Evolutionary conservation across 805 yeast genomes (phyloP), one percentile per base, ranked within the genome.

Genomic region (Maudiozyma barnettii): DNA sequence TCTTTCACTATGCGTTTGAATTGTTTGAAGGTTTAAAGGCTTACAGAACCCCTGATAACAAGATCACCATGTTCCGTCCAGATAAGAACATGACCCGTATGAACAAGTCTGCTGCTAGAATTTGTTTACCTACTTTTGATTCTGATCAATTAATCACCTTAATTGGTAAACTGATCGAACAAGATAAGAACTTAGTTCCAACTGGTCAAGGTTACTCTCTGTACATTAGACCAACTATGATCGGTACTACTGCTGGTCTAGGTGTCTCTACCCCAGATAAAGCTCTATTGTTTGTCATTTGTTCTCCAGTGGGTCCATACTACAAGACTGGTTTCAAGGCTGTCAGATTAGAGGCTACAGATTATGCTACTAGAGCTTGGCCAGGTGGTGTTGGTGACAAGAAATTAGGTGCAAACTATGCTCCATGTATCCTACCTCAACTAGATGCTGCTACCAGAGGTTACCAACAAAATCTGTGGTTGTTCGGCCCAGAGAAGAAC

Each of bases 311-410:
- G 31, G 98, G 98, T 41, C 97, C 97, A 19, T 91, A 90, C 76
- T 87, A 84, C 70, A 76, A 84, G 58, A 84, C 95, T 16, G 97
- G 97, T n/a, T 91, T 91, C 79, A 87, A 90, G 70, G 96, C 98
- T 37, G 95, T 91, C 46, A 75, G 78, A 51, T 75, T 91, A 54
- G 96, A 90, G 71, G 97, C 97, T 56, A 89, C 96, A 33, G 95
- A 87, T 64, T 81, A 86, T 58, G 95, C 95, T 43, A 89, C 89
- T 26, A 84, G 98, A 72, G 98, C 98, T 23, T 91, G 98, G 98
- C 98, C 98, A 61, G 96, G 96, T 61, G 98, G 98, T 67, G 87
- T 79, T 56, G 98, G 98, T 69, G 84, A 90, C 77, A 82, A 79
- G 68, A 91, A 91, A 71, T 79, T 91, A 59, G 98, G 98, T 67